Evolutionary conservation across 805 yeast species (phyloP).

Genomic region (Candida verbasci): DNA sequence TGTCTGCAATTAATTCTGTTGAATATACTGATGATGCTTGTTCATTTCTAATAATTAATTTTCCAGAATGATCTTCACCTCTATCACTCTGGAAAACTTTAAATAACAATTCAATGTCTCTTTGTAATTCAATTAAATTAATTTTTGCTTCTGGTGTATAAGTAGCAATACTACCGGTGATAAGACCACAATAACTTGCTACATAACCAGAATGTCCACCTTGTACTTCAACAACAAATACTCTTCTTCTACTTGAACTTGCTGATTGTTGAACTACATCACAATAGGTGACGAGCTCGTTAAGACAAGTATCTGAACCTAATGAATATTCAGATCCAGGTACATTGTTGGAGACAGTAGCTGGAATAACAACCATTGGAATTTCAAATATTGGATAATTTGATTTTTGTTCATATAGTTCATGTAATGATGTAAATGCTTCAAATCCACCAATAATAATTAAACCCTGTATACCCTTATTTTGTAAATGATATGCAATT

Average conservation of each 20-base stretch:
- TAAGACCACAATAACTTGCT: slow-evolving; percentile 64
- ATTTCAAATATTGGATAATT: slow-evolving; percentile 69
- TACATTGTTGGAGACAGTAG: slow-evolving; percentile 75
- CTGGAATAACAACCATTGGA: slow-evolving; percentile 76
- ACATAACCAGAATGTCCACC: slow-evolving; percentile 83
- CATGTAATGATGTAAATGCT: slow-evolving; percentile 67
- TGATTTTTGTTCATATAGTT: slow-evolving; percentile 55
- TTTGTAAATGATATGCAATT: slow-evolving; percentile 69
- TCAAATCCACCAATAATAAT: slow-evolving; percentile 80
- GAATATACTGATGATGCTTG: slow-evolving; percentile 65
- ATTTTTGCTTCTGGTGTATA: slow-evolving; percentile 75
- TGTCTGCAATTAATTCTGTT: slow-evolving; percentile 66
- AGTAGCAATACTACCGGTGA: slow-evolving; percentile 69
- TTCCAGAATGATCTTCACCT: slow-evolving; percentile 67
- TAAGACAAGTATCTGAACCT: slow-evolving; percentile 74
- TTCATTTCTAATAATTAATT: slow-evolving; percentile 62
- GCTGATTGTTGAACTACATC: slow-evolving; percentile 79
- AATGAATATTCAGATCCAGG: slow-evolving; percentile 79
- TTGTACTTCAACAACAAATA: slow-evolving; percentile 77
- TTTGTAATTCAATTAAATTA: slow-evolving; percentile 53
- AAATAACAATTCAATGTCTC: slow-evolving; percentile 59
- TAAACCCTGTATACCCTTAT: slow-evolving; percentile 65
- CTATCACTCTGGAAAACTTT: slow-evolving; percentile 56
- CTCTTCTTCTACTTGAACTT: slow-evolving; percentile 71
- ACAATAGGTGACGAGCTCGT: slow-evolving; percentile 66